Evolutionary conservation across 306 rosid species (phyloP), one percentile per base, ranked within the genome.

Genomic region (Trichosanthes truncata): DNA sequence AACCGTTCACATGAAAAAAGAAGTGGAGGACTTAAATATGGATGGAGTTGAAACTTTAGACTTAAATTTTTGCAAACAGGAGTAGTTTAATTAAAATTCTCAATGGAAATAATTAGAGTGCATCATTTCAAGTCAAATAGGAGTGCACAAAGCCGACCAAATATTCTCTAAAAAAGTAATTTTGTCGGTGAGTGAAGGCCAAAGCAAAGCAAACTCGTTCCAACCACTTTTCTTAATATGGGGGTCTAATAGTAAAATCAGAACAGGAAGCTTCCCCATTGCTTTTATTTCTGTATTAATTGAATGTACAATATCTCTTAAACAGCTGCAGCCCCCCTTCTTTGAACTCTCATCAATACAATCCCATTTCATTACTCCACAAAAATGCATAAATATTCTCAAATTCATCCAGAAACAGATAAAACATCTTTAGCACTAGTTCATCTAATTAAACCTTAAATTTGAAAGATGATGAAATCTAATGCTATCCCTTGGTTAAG

Each of bases 151-250:
- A 46, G 55, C 8, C 41, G 25, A 48, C 41, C 77, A 26, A 46
- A 73, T 73, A 73, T 73, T 46, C 77, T 26, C 77, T 26, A 7
- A 25, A 73, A 72, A 73, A 73, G 41, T 25, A 2, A 15, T 23
- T 26, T 73, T 73, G 77, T 73, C 77, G 77, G 59, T 5, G 21
- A 72, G 77, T 72, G 57, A 72, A 26, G 38, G 57, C 23, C 38
- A 7, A 73, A 48, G 57, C 56, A 71, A 43, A 67, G 26, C 76
- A 41, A 69, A 31, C 9, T 14, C 45, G 0, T 17, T 26, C 35
- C 74, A 38, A 18, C 74, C 74, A 66, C 21, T 66, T 35, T 36
- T 35, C 40, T 61, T 61, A 61, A 61, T 23, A 21, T 23, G 12
- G 33, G 63, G 33, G 15, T 60, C 66, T 60, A 57, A 21, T 3